phyloP scores from a whole-genome alignment of 441 rosid species.

The Adansonia gregorii region DNA sequence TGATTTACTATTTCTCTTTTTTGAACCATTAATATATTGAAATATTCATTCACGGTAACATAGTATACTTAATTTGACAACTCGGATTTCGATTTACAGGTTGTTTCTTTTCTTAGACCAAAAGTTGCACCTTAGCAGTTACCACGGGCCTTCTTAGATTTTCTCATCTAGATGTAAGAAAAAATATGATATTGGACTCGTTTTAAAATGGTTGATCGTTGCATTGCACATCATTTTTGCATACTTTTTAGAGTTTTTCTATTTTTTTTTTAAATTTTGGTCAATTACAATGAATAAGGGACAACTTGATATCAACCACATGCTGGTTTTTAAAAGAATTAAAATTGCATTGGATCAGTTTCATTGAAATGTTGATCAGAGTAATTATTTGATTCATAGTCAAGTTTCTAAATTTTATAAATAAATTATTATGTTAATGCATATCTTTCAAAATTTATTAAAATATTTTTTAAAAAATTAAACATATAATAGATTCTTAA shows the following conservation, averaged over 20 bases:
- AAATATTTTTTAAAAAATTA: not conserved
- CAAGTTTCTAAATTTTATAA: too few relatives aligned
- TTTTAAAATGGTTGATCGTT: conserved; percentile 1
- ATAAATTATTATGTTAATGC: too few relatives aligned
- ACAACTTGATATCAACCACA: conserved; percentile 8
- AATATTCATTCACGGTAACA: not conserved
- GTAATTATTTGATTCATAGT: not conserved
- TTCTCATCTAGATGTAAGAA: not conserved
- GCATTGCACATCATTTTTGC: not conserved
- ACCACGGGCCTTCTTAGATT: not conserved
- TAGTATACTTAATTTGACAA: conserved; percentile 12
- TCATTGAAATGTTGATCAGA: not conserved
- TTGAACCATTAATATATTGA: not conserved
- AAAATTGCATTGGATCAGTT: not conserved
- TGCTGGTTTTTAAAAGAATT: not conserved
- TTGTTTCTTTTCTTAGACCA: conserved; percentile 5
- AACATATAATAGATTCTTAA: not conserved
- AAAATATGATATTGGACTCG: not conserved
- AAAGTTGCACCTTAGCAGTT: not conserved
- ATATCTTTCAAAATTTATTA: not conserved
- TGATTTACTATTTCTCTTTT: not conserved
- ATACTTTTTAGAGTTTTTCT: not conserved
- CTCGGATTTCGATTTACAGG: not conserved
- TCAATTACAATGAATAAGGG: not conserved
- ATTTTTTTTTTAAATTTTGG: not conserved